Conservation (phyloP, 305 asterid genomes). For the Nicotiana rustica region DNA sequence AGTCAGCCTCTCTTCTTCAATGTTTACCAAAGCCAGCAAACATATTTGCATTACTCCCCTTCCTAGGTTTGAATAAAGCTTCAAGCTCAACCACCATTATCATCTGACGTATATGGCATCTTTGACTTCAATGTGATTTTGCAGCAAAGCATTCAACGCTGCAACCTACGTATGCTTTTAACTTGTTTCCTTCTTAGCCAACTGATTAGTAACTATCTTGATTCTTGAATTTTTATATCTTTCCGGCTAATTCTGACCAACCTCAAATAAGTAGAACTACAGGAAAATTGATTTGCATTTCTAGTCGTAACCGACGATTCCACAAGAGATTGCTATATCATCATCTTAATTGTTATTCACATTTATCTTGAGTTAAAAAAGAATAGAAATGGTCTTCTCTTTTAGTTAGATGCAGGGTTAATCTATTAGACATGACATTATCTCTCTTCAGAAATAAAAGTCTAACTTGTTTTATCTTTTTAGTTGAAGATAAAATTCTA, state of each 20-base stretch:
- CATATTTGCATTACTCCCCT: conserved; percentile 19
- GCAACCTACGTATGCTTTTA: not conserved
- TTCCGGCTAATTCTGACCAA: not conserved
- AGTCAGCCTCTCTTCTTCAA: not conserved
- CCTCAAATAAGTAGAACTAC: not conserved
- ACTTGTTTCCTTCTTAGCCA: not conserved
- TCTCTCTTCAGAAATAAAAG: not conserved
- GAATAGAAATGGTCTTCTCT: not conserved
- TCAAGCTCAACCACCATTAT: not conserved
- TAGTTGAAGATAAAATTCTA: not conserved
- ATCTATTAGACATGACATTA: not conserved
- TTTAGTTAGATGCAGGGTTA: not conserved
- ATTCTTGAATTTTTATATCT: not conserved
- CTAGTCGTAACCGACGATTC: not conserved
- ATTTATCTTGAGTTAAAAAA: not conserved
- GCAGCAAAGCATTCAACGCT: not conserved
- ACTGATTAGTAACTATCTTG: not conserved
- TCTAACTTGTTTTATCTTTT: not conserved
- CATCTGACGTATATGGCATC: conserved; percentile 11
- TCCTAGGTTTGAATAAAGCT: not conserved
- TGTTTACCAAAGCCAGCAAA: not conserved
- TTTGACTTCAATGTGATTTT: not conserved
- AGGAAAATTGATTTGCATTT: conserved; percentile 13
- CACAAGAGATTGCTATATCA: not conserved
- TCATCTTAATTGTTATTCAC: not conserved